Percentiles rank a stretch among this genome's conserved stretches.
Conservation (phyloP, 768 basidiomycete genomes). For the Lentinus tigrinus region DNA sequence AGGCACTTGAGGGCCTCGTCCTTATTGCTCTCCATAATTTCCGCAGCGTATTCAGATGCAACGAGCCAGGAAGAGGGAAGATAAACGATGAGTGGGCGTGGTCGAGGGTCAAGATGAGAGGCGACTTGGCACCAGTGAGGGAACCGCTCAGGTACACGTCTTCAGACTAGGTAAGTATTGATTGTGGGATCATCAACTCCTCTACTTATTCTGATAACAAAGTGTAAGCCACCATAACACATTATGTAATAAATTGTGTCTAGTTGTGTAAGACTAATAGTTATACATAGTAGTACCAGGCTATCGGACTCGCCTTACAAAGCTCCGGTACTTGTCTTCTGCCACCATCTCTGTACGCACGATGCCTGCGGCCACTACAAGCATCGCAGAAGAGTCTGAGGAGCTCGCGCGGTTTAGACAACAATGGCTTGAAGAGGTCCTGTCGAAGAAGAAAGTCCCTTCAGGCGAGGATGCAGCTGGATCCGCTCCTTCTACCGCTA, state of each 20-base stretch:
- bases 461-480: constrained; percentile 1
- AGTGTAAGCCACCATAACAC: neutral
- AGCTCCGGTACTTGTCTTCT: neutral
- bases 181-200: neutral
- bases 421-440: constrained; percentile 52
- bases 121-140: neutral
- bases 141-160: neutral
- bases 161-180: too few species aligned
- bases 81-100: neutral
- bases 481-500: neutral
- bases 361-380: neutral
- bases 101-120: neutral
- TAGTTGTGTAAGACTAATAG: too few species aligned
- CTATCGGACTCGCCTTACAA: neutral
- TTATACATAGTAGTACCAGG: too few species aligned
- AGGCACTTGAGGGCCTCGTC: constrained; percentile 88
- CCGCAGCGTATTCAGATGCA: constrained; percentile 46
- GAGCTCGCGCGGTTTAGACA: constrained; percentile 72
- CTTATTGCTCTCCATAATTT: constrained; percentile 78
- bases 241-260: too few species aligned
- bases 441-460: constrained; percentile 18
- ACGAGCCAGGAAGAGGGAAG: constrained; percentile 70
- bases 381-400: constrained; percentile 40
- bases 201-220: neutral
- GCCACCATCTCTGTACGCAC: constrained; percentile 2